These are phyloP conservation scores for Streptanthus diversifolius DNA, from an alignment of 345 rosid genomes.

Conservation along the genomic window DNA sequence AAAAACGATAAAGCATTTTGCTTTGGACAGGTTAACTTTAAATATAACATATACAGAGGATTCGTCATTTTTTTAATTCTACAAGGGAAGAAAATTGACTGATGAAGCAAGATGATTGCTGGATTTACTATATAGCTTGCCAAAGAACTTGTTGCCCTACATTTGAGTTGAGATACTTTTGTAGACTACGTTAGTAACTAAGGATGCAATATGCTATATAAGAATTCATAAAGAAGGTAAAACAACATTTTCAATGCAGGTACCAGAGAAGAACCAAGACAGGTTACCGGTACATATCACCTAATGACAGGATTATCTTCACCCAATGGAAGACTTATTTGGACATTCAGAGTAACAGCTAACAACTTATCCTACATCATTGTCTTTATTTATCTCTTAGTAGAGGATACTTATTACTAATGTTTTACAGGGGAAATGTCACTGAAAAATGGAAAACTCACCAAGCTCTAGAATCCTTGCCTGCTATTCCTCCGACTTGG, in stretches of 20 bases:
- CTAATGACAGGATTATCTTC: neutral
- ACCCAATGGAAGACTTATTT: neutral
- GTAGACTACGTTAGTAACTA: neutral
- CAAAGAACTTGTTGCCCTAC: neutral
- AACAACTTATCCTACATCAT: neutral
- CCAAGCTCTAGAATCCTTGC: conserved; percentile 2
- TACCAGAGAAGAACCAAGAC: neutral
- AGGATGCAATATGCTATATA: neutral
- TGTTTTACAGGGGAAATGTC: too few relatives aligned
- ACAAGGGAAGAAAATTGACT: neutral
- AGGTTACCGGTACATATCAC: neutral
- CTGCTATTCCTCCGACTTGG: conserved; percentile 2
- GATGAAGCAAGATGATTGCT: neutral
- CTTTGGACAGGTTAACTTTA: neutral
- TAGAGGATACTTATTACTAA: neutral
- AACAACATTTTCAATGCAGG: neutral
- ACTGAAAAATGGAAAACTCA: neutral
- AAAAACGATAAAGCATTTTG: neutral
- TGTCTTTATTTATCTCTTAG: neutral
- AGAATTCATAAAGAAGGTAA: neutral
- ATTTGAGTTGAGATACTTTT: neutral
- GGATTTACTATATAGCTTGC: neutral
- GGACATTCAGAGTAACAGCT: neutral
- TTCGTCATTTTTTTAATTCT: neutral
- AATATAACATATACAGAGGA: neutral